Conservation (phyloP, 805 yeast genomes). For the Kurtzmaniella fragi region DNA sequence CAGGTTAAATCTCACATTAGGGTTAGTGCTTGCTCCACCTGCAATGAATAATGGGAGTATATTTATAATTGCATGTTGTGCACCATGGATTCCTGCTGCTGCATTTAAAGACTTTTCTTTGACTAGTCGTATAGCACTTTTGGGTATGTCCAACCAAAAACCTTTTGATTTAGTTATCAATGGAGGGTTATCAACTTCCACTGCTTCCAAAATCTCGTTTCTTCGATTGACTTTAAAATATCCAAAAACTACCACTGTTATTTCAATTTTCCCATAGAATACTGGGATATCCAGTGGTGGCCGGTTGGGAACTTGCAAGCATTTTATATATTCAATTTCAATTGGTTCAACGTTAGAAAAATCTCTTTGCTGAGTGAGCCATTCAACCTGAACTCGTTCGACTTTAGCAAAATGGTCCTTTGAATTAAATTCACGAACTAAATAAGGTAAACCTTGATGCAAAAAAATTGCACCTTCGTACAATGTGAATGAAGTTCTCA, state of each 20-base stretch:
- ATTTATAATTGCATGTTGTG: slow-evolving; percentile 85
- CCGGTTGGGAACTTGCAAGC: slow-evolving; percentile 41
- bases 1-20: slow-evolving; percentile 25
- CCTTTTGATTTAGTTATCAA: slow-evolving; percentile 67
- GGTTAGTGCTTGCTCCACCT: slow-evolving; percentile 53
- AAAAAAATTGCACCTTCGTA: slow-evolving; percentile 91
- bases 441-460: slow-evolving; percentile 89
- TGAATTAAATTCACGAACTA: slow-evolving; percentile 78
- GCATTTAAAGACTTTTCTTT: slow-evolving; percentile 53
- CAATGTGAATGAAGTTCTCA: slow-evolving; percentile 82
- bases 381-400: slow-evolving; percentile 84
- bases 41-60: slow-evolving; percentile 69
- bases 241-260: slow-evolving; percentile 82
- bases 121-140: slow-evolving; percentile 54
- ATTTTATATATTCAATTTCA: slow-evolving; percentile 60
- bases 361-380: slow-evolving; percentile 90
- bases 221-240: slow-evolving; percentile 79
- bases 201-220: slow-evolving; percentile 82
- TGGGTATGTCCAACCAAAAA: slow-evolving; percentile 86
- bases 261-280: slow-evolving; percentile 69
- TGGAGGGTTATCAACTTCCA: slow-evolving; percentile 90
- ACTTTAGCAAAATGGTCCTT: slow-evolving; percentile 82
- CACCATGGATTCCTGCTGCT: slow-evolving; percentile 96
- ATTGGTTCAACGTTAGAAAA: slow-evolving; percentile 89
- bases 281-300: slow-evolving; percentile 45